Conservation (phyloP, 169 alveolate species). For the Pseudocohnilembus persalinus region DNA sequence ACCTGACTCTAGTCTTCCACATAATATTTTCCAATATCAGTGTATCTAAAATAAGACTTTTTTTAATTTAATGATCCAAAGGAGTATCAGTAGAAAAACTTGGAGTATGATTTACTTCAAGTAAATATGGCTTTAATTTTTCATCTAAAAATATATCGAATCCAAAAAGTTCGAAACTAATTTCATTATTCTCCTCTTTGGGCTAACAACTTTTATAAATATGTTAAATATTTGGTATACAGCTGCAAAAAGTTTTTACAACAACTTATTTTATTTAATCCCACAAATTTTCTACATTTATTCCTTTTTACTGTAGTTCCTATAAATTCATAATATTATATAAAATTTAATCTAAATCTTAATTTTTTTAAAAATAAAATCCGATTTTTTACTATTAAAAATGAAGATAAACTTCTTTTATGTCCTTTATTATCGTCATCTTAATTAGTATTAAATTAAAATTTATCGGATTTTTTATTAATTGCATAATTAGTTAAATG, state of each 20-base stretch:
- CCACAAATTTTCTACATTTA: conserved; percentile 65
- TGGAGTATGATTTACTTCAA: conserved; percentile 76
- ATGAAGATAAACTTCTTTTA: conserved; percentile 51
- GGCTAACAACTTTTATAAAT: conserved; percentile 81
- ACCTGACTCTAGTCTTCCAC: conserved; percentile 17
- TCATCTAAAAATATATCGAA: conserved; percentile 69
- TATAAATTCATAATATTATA: conserved; percentile 42
- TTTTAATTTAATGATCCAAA: conserved; percentile 42
- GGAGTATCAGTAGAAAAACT: conserved; percentile 60
- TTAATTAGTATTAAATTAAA: conserved; percentile 42
- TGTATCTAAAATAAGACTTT: conserved; percentile 38
- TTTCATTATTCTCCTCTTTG: conserved; percentile 76
- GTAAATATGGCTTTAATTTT: conserved; percentile 55
- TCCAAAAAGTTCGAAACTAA: conserved; percentile 86
- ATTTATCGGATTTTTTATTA: conserved; percentile 56
- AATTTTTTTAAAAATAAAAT: conserved; percentile 45
- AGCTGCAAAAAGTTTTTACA: conserved; percentile 83
- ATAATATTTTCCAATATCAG: conserved; percentile 39
- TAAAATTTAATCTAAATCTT: neutral
- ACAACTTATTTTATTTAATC: conserved; percentile 70
- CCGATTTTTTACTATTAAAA: conserved; percentile 46
- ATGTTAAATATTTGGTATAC: conserved; percentile 84
- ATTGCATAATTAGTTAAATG: conserved; percentile 72
- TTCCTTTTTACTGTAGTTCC: conserved; percentile 63
- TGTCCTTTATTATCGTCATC: conserved; percentile 58